Conservation (phyloP, 2,329 filamentous ascomycete genomes). For the Cytospora leucostoma region DNA sequence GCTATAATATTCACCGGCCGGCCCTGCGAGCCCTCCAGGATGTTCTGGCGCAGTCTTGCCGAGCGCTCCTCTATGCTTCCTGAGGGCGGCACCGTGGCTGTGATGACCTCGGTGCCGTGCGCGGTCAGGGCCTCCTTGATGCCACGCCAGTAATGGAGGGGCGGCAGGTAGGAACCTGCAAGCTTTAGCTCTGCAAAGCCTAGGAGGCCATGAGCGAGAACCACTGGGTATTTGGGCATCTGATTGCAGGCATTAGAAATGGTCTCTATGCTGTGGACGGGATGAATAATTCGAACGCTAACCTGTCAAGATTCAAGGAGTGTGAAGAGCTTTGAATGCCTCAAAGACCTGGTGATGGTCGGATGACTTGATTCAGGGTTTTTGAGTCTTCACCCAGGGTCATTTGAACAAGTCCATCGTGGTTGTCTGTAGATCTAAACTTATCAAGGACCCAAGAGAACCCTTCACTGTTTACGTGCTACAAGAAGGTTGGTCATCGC, state of each 20-base stretch:
- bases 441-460: neutral
- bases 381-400: neutral
- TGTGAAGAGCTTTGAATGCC: neutral
- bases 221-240: conserved; percentile 61
- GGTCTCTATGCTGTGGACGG: no score
- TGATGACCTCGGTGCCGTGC: conserved; percentile 58
- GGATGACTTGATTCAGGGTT: neutral
- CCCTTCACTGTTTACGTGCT: neutral
- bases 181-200: conserved; percentile 62
- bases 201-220: conserved; percentile 66
- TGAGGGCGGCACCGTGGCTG: conserved; percentile 62
- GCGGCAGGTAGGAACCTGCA: conserved; percentile 50
- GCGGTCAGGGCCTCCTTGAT: conserved; percentile 59
- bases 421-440: neutral
- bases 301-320: neutral
- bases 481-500: neutral
- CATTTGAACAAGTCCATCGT: neutral
- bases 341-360: neutral
- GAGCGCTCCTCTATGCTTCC: conserved; percentile 63
- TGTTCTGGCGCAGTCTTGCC: conserved; percentile 56
- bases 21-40: conserved; percentile 48
- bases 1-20: conserved; percentile 74
- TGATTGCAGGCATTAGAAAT: conserved; percentile 34
- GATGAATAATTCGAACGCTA: neutral
- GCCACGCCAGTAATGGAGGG: conserved; percentile 66